Base-by-base conservation (phyloP, 495 filamentous ascomycete species). In the Hypoxylon lienhwacheense region DNA sequence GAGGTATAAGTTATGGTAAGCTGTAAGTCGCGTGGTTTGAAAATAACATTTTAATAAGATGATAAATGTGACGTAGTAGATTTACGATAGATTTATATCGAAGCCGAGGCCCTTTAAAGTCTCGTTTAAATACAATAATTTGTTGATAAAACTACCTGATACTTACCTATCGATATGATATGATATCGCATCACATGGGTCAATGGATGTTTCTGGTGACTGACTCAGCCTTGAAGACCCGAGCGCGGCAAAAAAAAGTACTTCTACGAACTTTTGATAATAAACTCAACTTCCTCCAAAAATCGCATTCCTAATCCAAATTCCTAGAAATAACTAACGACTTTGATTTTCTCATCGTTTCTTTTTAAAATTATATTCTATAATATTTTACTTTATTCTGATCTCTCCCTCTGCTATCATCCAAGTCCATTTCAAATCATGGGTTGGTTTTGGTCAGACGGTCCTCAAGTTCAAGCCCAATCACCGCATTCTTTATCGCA, bases 401-500 rank as follows among this genome's bases (percentile, higher is more conserved):
- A 20, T 1, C 21, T 21, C 11, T 7, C 11, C 12, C 7, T 3
- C 12, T 10, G 3, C 7, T 5, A 15, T 17, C n/a, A 11, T 24
- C 15, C 14, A 12, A 35, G 4, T n/a, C 29, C 12, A 31, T 37
- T 20, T 31, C 56, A 12, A 31, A 66, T 15, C 34, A 97, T 98
- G 93, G 93, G 93, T 55, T 98, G 95, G 95, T 98, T 98, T 62
- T 98, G 93, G 93, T 88, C 91, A 71, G 91, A 98, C 58, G 66
- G 81, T 66, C 53, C 70, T 67, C 47, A 74, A 35, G 66, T 80
- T 15, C 53, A 70, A 54, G 71, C 55, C 24, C 60, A 62, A 57
- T 56, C 69, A 39, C 59, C 63, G 29, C n/a, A n/a, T n/a, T n/a
- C 44, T 34, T 53, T 43, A 31, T 59, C 64, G 35, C 56, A 64